phyloP scores from a whole-genome alignment of 2,329 filamentous ascomycete genomes.

The Talaromyces sp. region DNA sequence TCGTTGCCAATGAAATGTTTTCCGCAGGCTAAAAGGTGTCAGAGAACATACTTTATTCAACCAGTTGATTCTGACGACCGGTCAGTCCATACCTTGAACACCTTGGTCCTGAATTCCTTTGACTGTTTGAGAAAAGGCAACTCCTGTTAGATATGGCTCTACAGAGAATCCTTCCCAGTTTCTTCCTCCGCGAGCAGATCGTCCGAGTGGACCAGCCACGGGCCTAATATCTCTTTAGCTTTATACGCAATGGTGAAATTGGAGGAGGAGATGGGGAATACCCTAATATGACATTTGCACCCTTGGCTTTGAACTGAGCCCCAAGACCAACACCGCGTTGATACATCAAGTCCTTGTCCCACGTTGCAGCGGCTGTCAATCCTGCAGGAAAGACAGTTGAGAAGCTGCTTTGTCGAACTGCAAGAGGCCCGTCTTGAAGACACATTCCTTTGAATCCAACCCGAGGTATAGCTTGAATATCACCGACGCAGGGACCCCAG shows the following conservation, averaged over 20 bases:
- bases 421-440: slow-evolving; percentile 38
- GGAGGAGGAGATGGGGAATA: slow-evolving; percentile 14
- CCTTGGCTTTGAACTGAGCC: slow-evolving; percentile 38
- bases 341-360: slow-evolving; percentile 52
- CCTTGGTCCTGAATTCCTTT: slow-evolving; percentile 40
- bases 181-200: slow-evolving; percentile 35
- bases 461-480: slow-evolving; percentile 26
- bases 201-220: slow-evolving; percentile 33
- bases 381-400: slow-evolving; percentile 68
- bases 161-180: slow-evolving; percentile 42
- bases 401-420: slow-evolving; percentile 63
- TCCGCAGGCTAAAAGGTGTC: slow-evolving; percentile 23
- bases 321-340: slow-evolving; percentile 50
- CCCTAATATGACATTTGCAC: slow-evolving; percentile 38
- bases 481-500: slow-evolving; percentile 24
- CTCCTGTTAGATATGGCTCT: slow-evolving; percentile 40
- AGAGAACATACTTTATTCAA: too few relatives aligned
- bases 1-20: slow-evolving; percentile 58
- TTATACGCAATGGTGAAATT: background rate
- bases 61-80: slow-evolving; percentile 13
- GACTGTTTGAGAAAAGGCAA: slow-evolving; percentile 36
- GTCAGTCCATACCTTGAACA: slow-evolving; percentile 51
- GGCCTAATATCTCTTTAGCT: background rate
- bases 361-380: slow-evolving; percentile 61
- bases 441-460: slow-evolving; percentile 33